Evolutionary conservation across 495 filamentous ascomycete species (phyloP).

Genomic region (Penicillium mononematosum): DNA sequence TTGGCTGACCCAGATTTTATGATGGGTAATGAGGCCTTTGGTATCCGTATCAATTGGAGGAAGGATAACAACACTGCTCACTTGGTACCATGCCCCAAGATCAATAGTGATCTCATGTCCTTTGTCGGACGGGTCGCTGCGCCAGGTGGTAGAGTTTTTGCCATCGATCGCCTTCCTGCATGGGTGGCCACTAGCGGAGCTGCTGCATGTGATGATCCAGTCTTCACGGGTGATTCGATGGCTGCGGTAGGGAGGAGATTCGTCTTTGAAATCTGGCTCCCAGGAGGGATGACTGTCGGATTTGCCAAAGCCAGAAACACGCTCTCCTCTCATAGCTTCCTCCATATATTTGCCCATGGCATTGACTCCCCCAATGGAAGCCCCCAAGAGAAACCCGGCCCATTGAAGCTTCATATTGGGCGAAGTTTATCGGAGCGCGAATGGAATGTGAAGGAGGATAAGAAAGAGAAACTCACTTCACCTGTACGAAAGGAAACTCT

Average conservation of each 20-base stretch:
- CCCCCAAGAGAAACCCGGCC: conserved; percentile 6
- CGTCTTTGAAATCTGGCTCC: conserved; percentile 10
- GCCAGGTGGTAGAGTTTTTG: conserved; percentile 16
- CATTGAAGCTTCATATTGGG: conserved; percentile 15
- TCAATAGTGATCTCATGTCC: conserved; percentile 12
- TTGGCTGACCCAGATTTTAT: conserved; percentile 40
- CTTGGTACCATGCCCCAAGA: conserved; percentile 11
- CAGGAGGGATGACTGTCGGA: conserved; percentile 1
- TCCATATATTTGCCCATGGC: conserved; percentile 11
- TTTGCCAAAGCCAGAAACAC: conserved; percentile 9
- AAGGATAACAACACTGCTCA: conserved; percentile 21
- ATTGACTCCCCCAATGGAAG: conserved; percentile 10
- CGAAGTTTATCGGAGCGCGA: background rate
- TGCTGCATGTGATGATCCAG: conserved; percentile 16
- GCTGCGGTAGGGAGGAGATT: conserved; percentile 15
- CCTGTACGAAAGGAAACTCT: background rate
- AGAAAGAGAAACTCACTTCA: background rate
- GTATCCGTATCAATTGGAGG: conserved; percentile 31
- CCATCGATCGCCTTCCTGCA: conserved; percentile 23
- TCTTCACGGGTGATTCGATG: conserved; percentile 9
- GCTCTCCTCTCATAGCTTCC: conserved; percentile 12
- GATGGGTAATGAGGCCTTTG: conserved; percentile 41
- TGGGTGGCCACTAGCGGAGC: background rate
- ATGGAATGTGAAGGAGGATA: background rate
- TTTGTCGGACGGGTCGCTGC: conserved; percentile 8